These are phyloP conservation scores for Starmerella asiatica DNA, from an alignment of 805 yeast genomes.

Conservation along the genomic window DNA sequence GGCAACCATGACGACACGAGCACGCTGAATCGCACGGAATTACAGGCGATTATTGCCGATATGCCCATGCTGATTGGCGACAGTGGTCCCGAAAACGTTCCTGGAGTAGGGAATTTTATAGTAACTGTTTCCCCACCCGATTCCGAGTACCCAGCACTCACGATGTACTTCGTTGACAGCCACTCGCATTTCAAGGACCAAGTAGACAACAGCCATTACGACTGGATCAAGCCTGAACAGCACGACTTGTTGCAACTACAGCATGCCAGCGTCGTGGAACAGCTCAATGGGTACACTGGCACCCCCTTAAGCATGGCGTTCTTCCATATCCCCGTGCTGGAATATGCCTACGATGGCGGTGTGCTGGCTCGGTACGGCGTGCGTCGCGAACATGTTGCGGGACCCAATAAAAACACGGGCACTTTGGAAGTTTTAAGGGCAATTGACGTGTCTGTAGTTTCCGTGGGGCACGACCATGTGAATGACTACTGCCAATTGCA, in stretches of 20 bases:
- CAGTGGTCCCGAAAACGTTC: slow-evolving; percentile 51
- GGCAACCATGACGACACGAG: slow-evolving; percentile 97
- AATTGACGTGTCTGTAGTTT: slow-evolving; percentile 59
- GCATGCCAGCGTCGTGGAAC: slow-evolving; percentile 24
- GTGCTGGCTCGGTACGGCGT: slow-evolving; percentile 42
- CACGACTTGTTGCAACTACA: slow-evolving; percentile 40
- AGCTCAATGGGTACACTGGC: slow-evolving; percentile 29
- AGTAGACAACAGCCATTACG: slow-evolving; percentile 44
- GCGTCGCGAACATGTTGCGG: slow-evolving; percentile 60
- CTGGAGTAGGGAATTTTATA: slow-evolving; percentile 79
- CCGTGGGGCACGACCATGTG: slow-evolving; percentile 92
- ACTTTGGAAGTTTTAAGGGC: slow-evolving; percentile 44
- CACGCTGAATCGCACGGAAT: slow-evolving; percentile 41
- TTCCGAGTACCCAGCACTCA: slow-evolving; percentile 33
- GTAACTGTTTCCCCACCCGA: slow-evolving; percentile 28
- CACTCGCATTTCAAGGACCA: slow-evolving; percentile 53
- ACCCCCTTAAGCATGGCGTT: slow-evolving; percentile 68
- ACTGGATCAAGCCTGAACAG: slow-evolving; percentile 66
- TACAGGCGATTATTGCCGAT: slow-evolving; percentile 42
- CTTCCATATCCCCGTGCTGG: slow-evolving; percentile 89
- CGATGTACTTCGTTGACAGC: slow-evolving; percentile 69
- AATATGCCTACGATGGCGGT: slow-evolving; percentile 39
- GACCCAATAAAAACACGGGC: slow-evolving; percentile 59
- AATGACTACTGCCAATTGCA: slow-evolving; percentile 74
- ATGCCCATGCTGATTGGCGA: slow-evolving; percentile 58